Evolutionary conservation across 164 flowering plant species (phyloP).

Genomic region (Magnolia officinalis): DNA sequence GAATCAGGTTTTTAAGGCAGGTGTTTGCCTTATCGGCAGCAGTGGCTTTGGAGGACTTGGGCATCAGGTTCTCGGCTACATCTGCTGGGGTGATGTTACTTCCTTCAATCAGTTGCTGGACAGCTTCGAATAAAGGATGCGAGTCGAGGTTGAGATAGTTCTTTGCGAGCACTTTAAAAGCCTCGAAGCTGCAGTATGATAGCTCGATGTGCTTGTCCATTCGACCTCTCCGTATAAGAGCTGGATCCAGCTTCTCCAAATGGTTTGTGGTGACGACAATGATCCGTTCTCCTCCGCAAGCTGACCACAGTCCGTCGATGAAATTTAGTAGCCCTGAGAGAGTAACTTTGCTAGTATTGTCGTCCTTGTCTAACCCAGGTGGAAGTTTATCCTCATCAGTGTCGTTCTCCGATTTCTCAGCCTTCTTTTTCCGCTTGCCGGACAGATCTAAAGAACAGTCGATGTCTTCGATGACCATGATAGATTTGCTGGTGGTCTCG

Average conservation of each 20-base stretch:
- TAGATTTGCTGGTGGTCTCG: constrained; percentile 45
- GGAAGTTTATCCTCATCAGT: constrained; percentile 11
- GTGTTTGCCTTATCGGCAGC: constrained; percentile 20
- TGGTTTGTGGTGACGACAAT: constrained; percentile 46
- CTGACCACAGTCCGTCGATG: constrained; percentile 43
- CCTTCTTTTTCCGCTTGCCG: constrained; percentile 42
- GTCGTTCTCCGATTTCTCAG: constrained; percentile 16
- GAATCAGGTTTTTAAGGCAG: constrained; percentile 33
- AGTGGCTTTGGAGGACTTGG: constrained; percentile 30
- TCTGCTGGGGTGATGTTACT: constrained; percentile 48
- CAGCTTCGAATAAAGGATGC: constrained; percentile 23
- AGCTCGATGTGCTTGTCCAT: constrained; percentile 54
- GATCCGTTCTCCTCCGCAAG: constrained; percentile 44
- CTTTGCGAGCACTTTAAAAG: constrained; percentile 37
- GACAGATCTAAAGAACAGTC: constrained; percentile 71
- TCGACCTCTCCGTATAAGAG: constrained; percentile 41
- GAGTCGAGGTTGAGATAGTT: constrained; percentile 32
- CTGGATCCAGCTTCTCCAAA: constrained; percentile 38
- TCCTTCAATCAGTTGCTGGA: neutral
- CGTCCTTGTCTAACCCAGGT: constrained; percentile 23
- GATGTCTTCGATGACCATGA: constrained; percentile 64
- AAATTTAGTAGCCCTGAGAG: constrained; percentile 41
- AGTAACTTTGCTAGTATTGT: constrained; percentile 38
- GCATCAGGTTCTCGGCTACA: constrained; percentile 55
- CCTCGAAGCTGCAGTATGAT: constrained; percentile 47